Evolutionary conservation across 768 basidiomycete species (phyloP).

Genomic region (Trametes cubensis): DNA sequence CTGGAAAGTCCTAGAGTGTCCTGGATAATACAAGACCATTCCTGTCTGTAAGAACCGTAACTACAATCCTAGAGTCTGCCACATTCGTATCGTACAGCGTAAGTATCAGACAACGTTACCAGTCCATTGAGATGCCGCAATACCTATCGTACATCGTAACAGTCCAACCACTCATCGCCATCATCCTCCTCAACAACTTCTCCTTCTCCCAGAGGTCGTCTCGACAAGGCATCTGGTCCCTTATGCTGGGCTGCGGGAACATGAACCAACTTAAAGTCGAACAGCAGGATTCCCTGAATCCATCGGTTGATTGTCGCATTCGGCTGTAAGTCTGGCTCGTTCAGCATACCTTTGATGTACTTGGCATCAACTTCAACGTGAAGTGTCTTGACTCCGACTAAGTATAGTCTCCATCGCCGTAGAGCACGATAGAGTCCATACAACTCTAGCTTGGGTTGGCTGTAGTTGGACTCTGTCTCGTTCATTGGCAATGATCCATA

Average conservation of each 20-base stretch:
- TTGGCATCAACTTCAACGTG: conserved; percentile 43
- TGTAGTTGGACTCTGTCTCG: conserved; percentile 29
- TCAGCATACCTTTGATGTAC: conserved; percentile 48
- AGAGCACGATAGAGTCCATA: conserved; percentile 33
- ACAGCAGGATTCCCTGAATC: conserved; percentile 43
- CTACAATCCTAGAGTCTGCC: too few species aligned
- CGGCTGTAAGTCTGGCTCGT: conserved; percentile 41
- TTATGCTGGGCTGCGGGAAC: conserved; percentile 33
- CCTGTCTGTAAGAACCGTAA: too few species aligned
- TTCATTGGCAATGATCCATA: conserved; percentile 42
- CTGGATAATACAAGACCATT: too few species aligned
- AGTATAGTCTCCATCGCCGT: conserved; percentile 24
- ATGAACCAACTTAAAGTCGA: conserved; percentile 42
- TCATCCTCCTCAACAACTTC: conserved; percentile 22
- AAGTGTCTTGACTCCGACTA: conserved; percentile 37
- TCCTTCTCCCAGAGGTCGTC: conserved; percentile 26
- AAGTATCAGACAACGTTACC: too few species aligned
- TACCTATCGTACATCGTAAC: too few species aligned
- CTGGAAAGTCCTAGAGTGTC: too few species aligned
- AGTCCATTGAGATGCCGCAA: too few species aligned
- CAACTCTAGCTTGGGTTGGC: conserved; percentile 34
- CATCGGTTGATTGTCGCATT: conserved; percentile 45
- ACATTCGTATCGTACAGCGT: too few species aligned
- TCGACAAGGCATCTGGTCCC: conserved; percentile 45
- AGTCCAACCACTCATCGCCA: conserved; percentile 16